Evolutionary conservation across 78 protist species (phyloP).

Genomic region (Dictyostelium purpureum): DNA sequence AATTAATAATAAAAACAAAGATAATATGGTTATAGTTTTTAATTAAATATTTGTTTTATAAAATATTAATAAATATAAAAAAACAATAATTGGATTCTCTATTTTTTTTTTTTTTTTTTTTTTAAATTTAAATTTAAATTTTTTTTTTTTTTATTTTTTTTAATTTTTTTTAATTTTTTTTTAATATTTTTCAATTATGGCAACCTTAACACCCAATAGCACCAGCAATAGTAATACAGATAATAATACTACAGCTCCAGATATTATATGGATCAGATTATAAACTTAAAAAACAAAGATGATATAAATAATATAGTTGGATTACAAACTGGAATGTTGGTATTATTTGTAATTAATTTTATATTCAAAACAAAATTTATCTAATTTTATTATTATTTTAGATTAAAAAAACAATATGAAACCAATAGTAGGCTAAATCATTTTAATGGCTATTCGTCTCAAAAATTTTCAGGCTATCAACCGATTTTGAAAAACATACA

Average conservation of each 20-base stretch:
- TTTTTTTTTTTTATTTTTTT: no score
- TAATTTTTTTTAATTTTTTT: no score
- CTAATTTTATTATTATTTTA: neutral
- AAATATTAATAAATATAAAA: no score
- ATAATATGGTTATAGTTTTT: no score
- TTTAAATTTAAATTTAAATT: no score
- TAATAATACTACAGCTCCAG: constrained; percentile 12
- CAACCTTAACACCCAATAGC: no score
- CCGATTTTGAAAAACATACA: constrained; percentile 76
- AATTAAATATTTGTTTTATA: no score
- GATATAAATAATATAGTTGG: constrained; percentile 50
- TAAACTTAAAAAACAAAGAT: constrained; percentile 24
- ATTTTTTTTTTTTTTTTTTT: no score
- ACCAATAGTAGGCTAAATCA: constrained; percentile 51
- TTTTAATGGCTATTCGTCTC: constrained; percentile 63
- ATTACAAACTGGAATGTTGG: constrained; percentile 63
- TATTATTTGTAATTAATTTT: neutral
- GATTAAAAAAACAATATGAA: constrained; percentile 71
- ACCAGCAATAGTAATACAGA: neutral
- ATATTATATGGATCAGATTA: constrained; percentile 22
- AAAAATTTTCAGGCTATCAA: constrained; percentile 28
- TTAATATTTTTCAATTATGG: no score
- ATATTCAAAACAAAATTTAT: neutral
- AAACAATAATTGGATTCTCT: no score
- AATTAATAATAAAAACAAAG: no score